Conservation (phyloP, 768 basidiomycete species). For the Mycena pura region DNA sequence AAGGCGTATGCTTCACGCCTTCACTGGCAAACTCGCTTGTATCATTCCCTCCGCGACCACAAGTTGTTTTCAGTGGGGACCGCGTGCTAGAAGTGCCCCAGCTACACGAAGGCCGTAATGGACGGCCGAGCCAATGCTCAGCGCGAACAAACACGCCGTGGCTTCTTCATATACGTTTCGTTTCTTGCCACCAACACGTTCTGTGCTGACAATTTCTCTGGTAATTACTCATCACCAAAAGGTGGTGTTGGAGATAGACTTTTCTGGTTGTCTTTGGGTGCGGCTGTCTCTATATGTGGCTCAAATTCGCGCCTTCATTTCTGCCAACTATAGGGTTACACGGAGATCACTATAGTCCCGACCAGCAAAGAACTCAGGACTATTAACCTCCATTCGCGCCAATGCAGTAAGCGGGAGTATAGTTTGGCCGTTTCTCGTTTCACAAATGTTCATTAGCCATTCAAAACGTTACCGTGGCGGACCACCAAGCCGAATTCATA, state of each 20-base stretch:
- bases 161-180: slow-evolving; percentile 87
- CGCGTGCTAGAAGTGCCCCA: slow-evolving; percentile 15
- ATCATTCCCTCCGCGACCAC: slow-evolving; percentile 32
- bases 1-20: slow-evolving; percentile 18
- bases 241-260: slow-evolving; percentile 93
- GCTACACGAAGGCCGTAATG: slow-evolving; percentile 39
- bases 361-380: slow-evolving; percentile 79
- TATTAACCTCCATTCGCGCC: slow-evolving; percentile 86
- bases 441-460: slow-evolving; percentile 54
- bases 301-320: slow-evolving; percentile 27
- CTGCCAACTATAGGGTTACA: slow-evolving; percentile 73
- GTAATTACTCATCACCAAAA: slow-evolving; percentile 94
- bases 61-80: slow-evolving; percentile 31
- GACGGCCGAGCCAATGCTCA: slow-evolving; percentile 64
- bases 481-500: slow-evolving; percentile 76
- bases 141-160: slow-evolving; percentile 81
- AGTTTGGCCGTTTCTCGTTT: slow-evolving; percentile 15
- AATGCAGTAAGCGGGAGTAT: slow-evolving; percentile 69
- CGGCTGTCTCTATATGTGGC: slow-evolving; percentile 30
- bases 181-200: slow-evolving; percentile 35
- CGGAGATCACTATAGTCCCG: slow-evolving; percentile 89
- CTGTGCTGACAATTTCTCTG: slow-evolving; percentile 50
- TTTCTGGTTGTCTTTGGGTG: slow-evolving; percentile 87
- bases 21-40: slow-evolving; percentile 21
- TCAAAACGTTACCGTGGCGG: slow-evolving; percentile 74